Percentiles rank a stretch among this genome's conserved stretches.
phyloP scores from a whole-genome alignment of 805 yeast genomes.

The Yarrowia sp. region DNA sequence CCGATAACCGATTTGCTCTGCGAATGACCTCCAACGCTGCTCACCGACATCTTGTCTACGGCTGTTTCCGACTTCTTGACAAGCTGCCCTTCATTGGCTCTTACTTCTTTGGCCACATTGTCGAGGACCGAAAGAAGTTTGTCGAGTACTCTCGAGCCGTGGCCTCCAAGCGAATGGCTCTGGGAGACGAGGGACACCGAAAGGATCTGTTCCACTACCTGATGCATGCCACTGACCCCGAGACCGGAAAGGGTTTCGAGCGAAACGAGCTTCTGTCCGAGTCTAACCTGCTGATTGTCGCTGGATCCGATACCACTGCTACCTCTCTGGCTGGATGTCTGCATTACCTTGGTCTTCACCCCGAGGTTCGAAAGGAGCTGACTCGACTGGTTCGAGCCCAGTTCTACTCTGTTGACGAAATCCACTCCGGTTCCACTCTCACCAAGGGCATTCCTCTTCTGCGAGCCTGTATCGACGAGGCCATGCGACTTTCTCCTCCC shows the following conservation, averaged over 20 bases:
- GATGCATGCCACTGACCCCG: slow-evolving; percentile 42
- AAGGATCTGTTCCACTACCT: slow-evolving; percentile 42
- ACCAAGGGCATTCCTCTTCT: slow-evolving; percentile 40
- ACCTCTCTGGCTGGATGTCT: slow-evolving; percentile 41
- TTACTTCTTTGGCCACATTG: slow-evolving; percentile 41
- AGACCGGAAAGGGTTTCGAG: slow-evolving; percentile 41
- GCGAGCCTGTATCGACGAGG: slow-evolving; percentile 42
- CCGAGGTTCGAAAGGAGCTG: slow-evolving; percentile 37
- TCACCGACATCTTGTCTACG: slow-evolving; percentile 41
- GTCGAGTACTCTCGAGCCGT: slow-evolving; percentile 42
- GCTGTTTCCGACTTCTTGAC: slow-evolving; percentile 39
- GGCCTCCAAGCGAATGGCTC: slow-evolving; percentile 41
- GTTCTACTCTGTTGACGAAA: slow-evolving; percentile 40
- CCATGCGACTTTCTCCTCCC: slow-evolving; percentile 43
- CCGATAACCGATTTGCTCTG: slow-evolving; percentile 41
- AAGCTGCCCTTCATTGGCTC: slow-evolving; percentile 40
- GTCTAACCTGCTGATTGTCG: slow-evolving; percentile 42
- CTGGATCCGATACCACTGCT: slow-evolving; percentile 43
- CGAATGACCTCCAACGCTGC: slow-evolving; percentile 42
- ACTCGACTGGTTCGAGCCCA: slow-evolving; percentile 31
- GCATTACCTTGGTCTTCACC: slow-evolving; percentile 40
- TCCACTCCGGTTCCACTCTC: slow-evolving; percentile 36
- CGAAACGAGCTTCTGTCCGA: slow-evolving; percentile 43
- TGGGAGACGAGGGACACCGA: slow-evolving; percentile 40
- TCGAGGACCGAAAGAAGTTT: slow-evolving; percentile 40